Evolutionary conservation across 2,329 filamentous ascomycete genomes (phyloP), one percentile per base, ranked within the genome.

Genomic region (Phyllosticta capitalensis): DNA sequence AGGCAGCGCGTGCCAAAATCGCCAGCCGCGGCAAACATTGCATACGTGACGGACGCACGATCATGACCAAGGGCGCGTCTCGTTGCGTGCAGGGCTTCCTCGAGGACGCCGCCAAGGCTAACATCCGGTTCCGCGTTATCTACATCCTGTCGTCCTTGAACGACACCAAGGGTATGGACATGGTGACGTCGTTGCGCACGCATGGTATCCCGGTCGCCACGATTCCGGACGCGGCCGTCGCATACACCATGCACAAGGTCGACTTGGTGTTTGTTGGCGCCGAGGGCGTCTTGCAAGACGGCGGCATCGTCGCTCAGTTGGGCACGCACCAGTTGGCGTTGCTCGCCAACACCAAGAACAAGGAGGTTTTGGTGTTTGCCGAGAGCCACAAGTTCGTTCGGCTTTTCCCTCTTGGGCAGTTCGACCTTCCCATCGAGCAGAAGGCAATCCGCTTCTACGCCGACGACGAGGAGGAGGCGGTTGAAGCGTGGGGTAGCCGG

Each of bases 311-410:
- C 65, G 92, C 89, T 22, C 81, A 92, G 54, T 83, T 97, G 75
- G 92, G 92, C 24, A 87, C 84, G 3, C 92, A 89, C 66, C 91
- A 96, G 76, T 87, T 97, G 66, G 92, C 90, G 1, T 78, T 90
- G 65, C 77, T 96, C 56, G 91, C 92, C 5, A 86, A 86, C 67
- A 82, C 82, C 14, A 81, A 82, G 62, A 83, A 86, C 48, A 86
- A 89, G 63, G 88, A 88, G 0, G 90, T 97, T 66, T 96, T 95
- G 68, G 91, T 96, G 19, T 91, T 94, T 5, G 88, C 88, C 1
- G 94, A 99, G 77, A 95, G 89, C 67, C 94, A 99, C 79, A 99
- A 99, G 76, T 96, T 99, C 70, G 90, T 95, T 52, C 83, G 91
- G 67, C 81, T 94, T 59, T 94, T 92, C 67, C 90, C 92, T 1